A percentile compares a stretch with the other conserved stretches of the same genome.
Evolutionary conservation across 2,329 filamentous ascomycete species (phyloP).

Genomic region (Cryphonectria japonica): DNA sequence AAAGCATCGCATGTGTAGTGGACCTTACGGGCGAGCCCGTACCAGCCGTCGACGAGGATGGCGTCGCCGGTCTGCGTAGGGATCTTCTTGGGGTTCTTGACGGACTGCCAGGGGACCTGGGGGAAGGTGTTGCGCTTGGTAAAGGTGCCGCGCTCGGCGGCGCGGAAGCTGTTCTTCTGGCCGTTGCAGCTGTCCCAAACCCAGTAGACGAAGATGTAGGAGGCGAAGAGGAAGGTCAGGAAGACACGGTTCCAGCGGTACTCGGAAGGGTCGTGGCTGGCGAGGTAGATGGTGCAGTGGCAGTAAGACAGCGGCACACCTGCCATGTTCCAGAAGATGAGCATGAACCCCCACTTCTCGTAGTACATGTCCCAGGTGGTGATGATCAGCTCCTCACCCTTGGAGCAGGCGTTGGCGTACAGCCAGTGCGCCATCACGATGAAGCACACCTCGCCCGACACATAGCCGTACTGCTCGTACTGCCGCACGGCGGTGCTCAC

Average conservation of each 20-base stretch:
- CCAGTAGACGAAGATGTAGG: conserved; percentile 79
- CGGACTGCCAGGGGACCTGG: conserved; percentile 75
- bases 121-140: conserved; percentile 74
- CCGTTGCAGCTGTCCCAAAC: conserved; percentile 82
- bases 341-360: conserved; percentile 88
- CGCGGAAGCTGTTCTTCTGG: conserved; percentile 83
- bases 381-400: conserved; percentile 81
- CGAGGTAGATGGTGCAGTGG: conserved; percentile 81
- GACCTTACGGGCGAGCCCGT: conserved; percentile 73
- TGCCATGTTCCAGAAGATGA: conserved; percentile 87
- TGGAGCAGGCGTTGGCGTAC: conserved; percentile 81
- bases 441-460: conserved; percentile 74
- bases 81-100: conserved; percentile 74
- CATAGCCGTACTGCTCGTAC: conserved; percentile 76
- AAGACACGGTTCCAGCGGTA: conserved; percentile 70
- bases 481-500: conserved; percentile 73
- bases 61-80: conserved; percentile 69
- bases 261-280: conserved; percentile 70
- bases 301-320: conserved; percentile 82
- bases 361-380: conserved; percentile 89
- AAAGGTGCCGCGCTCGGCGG: conserved; percentile 67
- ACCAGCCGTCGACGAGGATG: conserved; percentile 79
- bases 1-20: conserved; percentile 82
- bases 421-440: conserved; percentile 79
- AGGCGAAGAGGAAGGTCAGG: conserved; percentile 62